Conservation (phyloP, 257 asterid species). For the Paulownia fortunei region DNA sequence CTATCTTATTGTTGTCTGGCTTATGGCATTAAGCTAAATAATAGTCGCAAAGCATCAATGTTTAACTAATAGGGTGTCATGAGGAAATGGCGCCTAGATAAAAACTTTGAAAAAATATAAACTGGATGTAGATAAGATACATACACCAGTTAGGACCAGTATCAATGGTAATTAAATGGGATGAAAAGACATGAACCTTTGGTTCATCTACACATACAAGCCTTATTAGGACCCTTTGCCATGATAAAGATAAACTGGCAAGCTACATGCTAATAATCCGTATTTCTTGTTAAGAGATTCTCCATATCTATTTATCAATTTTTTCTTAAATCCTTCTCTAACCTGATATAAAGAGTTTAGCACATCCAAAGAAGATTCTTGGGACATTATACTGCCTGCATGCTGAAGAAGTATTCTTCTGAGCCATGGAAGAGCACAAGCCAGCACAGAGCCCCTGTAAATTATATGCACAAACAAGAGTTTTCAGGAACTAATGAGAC, state of each 20-base stretch:
- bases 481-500: not conserved
- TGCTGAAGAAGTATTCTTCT: constrained; percentile 84
- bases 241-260: not conserved
- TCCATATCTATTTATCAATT: not conserved
- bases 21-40: too few species aligned
- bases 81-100: too few species aligned
- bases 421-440: constrained; percentile 96
- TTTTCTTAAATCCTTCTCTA: constrained; percentile 18
- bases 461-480: constrained; percentile 14
- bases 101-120: too few species aligned
- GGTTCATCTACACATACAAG: too few species aligned
- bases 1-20: not conserved
- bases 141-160: too few species aligned
- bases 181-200: too few species aligned
- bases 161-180: too few species aligned
- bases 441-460: constrained; percentile 89
- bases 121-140: too few species aligned
- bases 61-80: too few species aligned
- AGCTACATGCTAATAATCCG: not conserved
- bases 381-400: constrained; percentile 85
- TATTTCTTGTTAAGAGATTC: not conserved
- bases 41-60: too few species aligned
- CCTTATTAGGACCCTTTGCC: not conserved
- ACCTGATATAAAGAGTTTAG: constrained; percentile 93
- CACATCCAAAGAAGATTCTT: constrained; percentile 79